Base-by-base conservation (phyloP, 768 basidiomycete genomes). In the Omphalotus guepiniiformis region DNA sequence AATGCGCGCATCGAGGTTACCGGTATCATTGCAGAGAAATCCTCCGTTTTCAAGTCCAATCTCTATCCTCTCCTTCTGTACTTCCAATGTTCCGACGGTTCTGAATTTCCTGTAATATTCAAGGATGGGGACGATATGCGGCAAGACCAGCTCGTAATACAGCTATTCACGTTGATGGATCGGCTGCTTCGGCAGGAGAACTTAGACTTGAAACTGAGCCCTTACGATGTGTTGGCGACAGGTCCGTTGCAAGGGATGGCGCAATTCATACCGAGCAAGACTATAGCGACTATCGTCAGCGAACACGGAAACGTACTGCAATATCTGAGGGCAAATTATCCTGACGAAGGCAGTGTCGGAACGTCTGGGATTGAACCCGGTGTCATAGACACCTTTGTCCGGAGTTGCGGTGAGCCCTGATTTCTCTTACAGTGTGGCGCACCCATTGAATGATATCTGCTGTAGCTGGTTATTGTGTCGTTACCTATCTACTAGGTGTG, bases 111-210 rank as follows among this genome's bases (percentile, higher is more conserved):
- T 0, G 79, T 97, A 42, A 98, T 99, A 51, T 97, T 98, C 77
- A 99, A 98, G 67, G 94, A 97, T 55, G 96, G 96, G 12, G 96
- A 98, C 61, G 96, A 99, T 61, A 86, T 98, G 76, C 84, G 96
- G 18, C 96, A 99, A 64, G 96, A 99, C 62, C 96, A 99, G 63
- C 80, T 99, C 29, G 94, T 98, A 22, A 87, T 98, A 41, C 96
- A 99, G 64, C 75, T 98, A n/a, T 94, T 99, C 65, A 96, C 93
- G 13, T 80, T 99, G 22, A 99, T 99, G 96, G 93, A 99, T 61
- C 77, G 88, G 39, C 66, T 99, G 21, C 67, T 98, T 51, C 72
- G 93, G 48, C 95, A 94, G 66, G 96, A 98, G 70, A 96, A 96
- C 61, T 64, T 99, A 43, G 96, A 98, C 60, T 70, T 98, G 48